A percentile compares a stretch with the other conserved stretches of the same genome.
phyloP scores from a whole-genome alignment of 2,329 filamentous ascomycete genomes.

The Fusarium nodosum region DNA sequence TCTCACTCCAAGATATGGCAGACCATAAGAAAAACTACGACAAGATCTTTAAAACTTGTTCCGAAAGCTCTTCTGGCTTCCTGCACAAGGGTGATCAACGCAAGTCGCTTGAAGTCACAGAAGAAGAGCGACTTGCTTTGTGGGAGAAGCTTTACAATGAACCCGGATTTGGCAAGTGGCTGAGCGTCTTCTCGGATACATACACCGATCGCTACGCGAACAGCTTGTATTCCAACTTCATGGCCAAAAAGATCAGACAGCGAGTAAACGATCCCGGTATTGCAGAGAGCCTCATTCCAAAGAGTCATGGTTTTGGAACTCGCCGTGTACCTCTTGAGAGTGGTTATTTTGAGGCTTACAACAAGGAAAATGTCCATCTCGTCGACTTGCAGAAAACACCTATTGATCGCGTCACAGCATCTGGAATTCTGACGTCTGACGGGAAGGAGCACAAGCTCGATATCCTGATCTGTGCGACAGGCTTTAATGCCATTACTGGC shows the following conservation, averaged over 20 bases:
- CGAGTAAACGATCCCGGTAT: conserved; percentile 18
- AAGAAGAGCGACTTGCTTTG: conserved; percentile 17
- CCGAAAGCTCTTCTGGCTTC: conserved; percentile 25
- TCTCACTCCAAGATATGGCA: conserved; percentile 28
- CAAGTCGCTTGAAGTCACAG: conserved; percentile 24
- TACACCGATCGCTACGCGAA: conserved; percentile 38
- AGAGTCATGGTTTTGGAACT: conserved; percentile 36
- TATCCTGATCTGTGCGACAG: conserved; percentile 38
- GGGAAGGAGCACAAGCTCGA: conserved; percentile 29
- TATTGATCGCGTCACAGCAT: background rate
- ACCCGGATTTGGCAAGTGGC: conserved; percentile 37
- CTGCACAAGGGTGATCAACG: conserved; percentile 37
- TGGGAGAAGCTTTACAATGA: conserved; percentile 35
- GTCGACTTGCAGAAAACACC: conserved; percentile 32
- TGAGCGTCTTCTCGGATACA: conserved; percentile 36
- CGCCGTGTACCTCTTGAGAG: conserved; percentile 37
- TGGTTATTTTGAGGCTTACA: conserved; percentile 40
- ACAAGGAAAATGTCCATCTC: conserved; percentile 33
- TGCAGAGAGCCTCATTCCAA: conserved; percentile 27
- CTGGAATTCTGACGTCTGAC: conserved; percentile 25
- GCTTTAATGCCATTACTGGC: conserved; percentile 40
- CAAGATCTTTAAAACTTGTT: conserved; percentile 26
- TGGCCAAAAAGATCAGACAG: conserved; percentile 33
- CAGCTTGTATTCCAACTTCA: conserved; percentile 34
- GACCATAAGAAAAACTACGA: conserved; percentile 34